Conservation (phyloP, 1,284 basidiomycete species). For the Apiotrichum laibachii region DNA sequence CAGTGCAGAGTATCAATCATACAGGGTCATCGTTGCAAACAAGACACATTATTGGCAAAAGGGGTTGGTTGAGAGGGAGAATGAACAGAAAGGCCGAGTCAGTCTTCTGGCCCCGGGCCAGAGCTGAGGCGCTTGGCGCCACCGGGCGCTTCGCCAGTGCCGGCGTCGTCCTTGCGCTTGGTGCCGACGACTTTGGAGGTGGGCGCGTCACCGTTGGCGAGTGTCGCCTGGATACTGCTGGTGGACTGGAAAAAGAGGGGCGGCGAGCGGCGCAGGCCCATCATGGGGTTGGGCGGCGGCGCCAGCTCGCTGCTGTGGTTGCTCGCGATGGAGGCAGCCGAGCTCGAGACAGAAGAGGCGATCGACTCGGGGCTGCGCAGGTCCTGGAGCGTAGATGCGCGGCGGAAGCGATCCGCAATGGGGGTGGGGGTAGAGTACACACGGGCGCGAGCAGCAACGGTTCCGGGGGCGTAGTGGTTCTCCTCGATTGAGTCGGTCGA, state of each 20-base stretch:
- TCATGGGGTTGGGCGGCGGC: constrained; percentile 30
- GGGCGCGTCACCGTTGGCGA: not conserved
- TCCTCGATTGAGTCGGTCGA: constrained; percentile 26
- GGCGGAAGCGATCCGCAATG: constrained; percentile 48
- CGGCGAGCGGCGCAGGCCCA: constrained; percentile 32
- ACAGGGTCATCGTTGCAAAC: constrained; percentile 5
- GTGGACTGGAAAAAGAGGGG: constrained; percentile 42
- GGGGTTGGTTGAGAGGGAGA: not conserved
- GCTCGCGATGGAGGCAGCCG: constrained; percentile 6
- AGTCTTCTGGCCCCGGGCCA: constrained; percentile 26
- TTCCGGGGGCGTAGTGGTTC: constrained; percentile 33
- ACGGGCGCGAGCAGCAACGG: constrained; percentile 34
- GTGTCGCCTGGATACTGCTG: not conserved
- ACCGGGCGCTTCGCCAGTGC: constrained; percentile 11
- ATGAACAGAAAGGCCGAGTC: not conserved
- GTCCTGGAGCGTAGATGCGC: constrained; percentile 22
- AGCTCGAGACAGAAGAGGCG: constrained; percentile 10
- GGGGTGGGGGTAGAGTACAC: constrained; percentile 34
- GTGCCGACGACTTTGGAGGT: constrained; percentile 12
- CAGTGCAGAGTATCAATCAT: constrained; percentile 7
- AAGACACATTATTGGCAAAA: not conserved
- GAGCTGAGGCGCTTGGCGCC: constrained; percentile 36
- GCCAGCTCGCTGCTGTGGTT: constrained; percentile 5
- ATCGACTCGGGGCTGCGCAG: constrained; percentile 17
- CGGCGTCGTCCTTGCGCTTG: constrained; percentile 35